phyloP scores from a whole-genome alignment of 2,329 filamentous ascomycete species.

The Huntiella bhutanensis region DNA sequence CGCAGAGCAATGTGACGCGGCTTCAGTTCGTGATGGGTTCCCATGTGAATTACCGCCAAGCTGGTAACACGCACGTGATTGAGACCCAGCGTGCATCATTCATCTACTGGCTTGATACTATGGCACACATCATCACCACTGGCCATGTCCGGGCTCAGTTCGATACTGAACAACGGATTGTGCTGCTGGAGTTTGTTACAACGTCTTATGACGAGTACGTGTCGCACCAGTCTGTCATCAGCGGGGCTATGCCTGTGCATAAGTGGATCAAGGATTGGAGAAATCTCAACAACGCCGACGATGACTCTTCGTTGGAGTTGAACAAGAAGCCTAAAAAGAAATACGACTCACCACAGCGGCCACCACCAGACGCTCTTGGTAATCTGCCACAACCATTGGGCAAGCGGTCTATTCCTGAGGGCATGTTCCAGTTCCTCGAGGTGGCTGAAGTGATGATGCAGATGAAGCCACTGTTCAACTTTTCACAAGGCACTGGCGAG shows the following conservation, averaged over 20 bases:
- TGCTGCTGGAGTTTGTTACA: slow-evolving; percentile 67
- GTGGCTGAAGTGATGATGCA: slow-evolving; percentile 48
- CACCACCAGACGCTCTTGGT: slow-evolving; percentile 37
- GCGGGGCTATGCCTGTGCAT: slow-evolving; percentile 41
- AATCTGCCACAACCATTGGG: slow-evolving; percentile 40
- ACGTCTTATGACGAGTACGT: slow-evolving; percentile 67
- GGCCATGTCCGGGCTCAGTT: slow-evolving; percentile 66
- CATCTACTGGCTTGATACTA: slow-evolving; percentile 75
- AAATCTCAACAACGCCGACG: slow-evolving; percentile 32
- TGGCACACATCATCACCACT: slow-evolving; percentile 62
- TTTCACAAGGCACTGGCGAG: slow-evolving; percentile 33
- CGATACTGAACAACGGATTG: slow-evolving; percentile 60
- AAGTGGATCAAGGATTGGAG: slow-evolving; percentile 49
- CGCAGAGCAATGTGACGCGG: slow-evolving; percentile 65
- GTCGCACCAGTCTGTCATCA: slow-evolving; percentile 44
- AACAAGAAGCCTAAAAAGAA: slow-evolving; percentile 39
- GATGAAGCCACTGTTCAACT: slow-evolving; percentile 45
- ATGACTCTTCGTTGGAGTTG: slow-evolving; percentile 43
- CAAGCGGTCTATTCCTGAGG: slow-evolving; percentile 36
- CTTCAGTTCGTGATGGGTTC: slow-evolving; percentile 72
- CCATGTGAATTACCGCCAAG: slow-evolving; percentile 12
- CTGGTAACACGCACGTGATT: slow-evolving; percentile 43
- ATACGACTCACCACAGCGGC: slow-evolving; percentile 38
- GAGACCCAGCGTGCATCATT: slow-evolving; percentile 61
- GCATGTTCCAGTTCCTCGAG: slow-evolving; percentile 46